A percentile compares a stretch with the other conserved stretches of the same genome.
Conservation (phyloP, 2,329 filamentous ascomycete species). For the Atkinsonella hypoxylon region DNA sequence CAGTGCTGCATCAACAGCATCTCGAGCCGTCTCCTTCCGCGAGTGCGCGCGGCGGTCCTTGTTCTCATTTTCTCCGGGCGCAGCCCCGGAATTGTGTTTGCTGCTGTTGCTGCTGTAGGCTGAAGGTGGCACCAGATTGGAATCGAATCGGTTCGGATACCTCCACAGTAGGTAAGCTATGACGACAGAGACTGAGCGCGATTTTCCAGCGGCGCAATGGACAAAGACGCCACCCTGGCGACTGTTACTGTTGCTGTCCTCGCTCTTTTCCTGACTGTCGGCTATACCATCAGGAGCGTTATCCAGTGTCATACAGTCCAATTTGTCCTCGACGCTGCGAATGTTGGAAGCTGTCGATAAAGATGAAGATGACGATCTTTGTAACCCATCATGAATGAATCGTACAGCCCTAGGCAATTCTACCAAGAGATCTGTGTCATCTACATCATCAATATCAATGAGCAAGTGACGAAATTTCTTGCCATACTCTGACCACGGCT, state of each 20-base stretch:
- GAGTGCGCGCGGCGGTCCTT: conserved; percentile 6
- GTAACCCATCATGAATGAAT: conserved; percentile 71
- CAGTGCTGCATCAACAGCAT: conserved; percentile 51
- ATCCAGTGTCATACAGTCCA: neutral
- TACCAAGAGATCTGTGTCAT: conserved; percentile 75
- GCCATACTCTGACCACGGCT: conserved; percentile 35
- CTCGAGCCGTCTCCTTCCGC: conserved; percentile 24
- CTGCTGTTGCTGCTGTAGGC: conserved; percentile 10
- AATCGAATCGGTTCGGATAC: conserved; percentile 40
- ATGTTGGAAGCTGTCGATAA: neutral
- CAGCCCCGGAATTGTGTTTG: neutral
- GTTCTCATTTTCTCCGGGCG: conserved; percentile 4
- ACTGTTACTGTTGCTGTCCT: conserved; percentile 5
- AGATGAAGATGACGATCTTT: conserved; percentile 4
- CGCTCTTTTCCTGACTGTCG: neutral
- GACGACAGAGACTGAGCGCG: conserved; percentile 73
- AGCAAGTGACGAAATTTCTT: conserved; percentile 58
- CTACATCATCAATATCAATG: conserved; percentile 82
- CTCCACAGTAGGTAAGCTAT: conserved; percentile 75
- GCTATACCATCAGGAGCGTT: neutral
- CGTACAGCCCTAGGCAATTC: conserved; percentile 66
- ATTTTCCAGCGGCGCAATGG: conserved; percentile 89
- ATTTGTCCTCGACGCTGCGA: neutral
- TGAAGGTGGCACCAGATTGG: conserved; percentile 20
- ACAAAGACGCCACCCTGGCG: conserved; percentile 37